Evolutionary conservation across 768 basidiomycete genomes (phyloP).

Genomic region (Russula sp.): DNA sequence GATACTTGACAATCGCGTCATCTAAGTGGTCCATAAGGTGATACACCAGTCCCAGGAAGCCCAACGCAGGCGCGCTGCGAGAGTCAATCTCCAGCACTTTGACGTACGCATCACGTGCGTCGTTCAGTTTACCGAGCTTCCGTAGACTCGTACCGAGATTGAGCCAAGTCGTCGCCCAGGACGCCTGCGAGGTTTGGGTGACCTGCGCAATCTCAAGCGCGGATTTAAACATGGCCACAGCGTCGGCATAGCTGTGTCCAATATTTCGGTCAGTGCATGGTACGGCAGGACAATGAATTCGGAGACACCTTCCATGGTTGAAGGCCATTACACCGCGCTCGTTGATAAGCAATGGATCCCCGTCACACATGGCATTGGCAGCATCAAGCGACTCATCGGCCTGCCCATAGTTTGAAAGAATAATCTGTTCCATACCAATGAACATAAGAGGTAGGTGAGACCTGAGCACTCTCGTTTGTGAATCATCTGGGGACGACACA

Average conservation of each 20-base stretch:
- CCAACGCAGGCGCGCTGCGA: conserved; percentile 75
- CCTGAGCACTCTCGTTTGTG: conserved; percentile 42
- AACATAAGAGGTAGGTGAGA: conserved; percentile 93
- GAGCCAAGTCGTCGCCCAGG: conserved; percentile 87
- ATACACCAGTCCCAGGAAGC: conserved; percentile 85
- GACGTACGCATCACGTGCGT: conserved; percentile 71
- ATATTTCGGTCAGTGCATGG: not conserved
- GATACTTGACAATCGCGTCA: conserved; percentile 84
- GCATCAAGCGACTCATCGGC: conserved; percentile 90
- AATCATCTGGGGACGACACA: conserved; percentile 6
- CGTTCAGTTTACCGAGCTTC: conserved; percentile 57
- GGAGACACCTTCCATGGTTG: conserved; percentile 73
- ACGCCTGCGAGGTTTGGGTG: conserved; percentile 77
- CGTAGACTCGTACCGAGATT: conserved; percentile 91
- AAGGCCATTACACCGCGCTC: conserved; percentile 93
- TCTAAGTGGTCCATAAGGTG: conserved; percentile 73
- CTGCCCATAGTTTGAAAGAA: conserved; percentile 72
- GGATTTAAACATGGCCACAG: conserved; percentile 65
- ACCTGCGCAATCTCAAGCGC: conserved; percentile 81
- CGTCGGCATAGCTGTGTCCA: conserved; percentile 61
- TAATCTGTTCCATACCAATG: conserved; percentile 98
- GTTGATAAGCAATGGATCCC: conserved; percentile 86
- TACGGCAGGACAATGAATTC: not conserved
- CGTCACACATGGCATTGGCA: conserved; percentile 74
- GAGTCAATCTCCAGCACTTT: conserved; percentile 85